Base-by-base conservation (phyloP, 305 asterid species). In the Andrographis paniculata region DNA sequence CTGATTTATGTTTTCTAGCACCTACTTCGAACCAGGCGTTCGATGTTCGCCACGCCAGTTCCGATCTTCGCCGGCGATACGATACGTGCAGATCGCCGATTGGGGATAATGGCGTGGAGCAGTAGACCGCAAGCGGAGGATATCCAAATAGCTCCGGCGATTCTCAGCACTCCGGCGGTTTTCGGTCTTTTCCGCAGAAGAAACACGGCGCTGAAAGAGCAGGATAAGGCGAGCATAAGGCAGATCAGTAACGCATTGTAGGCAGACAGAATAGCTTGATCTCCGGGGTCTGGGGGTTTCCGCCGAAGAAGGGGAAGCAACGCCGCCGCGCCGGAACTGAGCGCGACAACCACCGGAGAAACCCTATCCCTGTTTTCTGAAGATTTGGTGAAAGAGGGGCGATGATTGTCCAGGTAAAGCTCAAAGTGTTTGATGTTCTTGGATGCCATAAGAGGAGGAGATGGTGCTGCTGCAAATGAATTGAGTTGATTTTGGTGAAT, bases 191-290 rank as follows among this genome's bases (percentile, higher is more conserved):
- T 31, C 6, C 2, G 22, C 10, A 18, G 53, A 12, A 48, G 42
- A 31, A 17, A 13, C 28, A 48, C 13, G 30, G 42, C 23, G 19
- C 18, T 33, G 42, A 33, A 48, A 14, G 42, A 14, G 28, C 28
- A 48, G 1, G 54, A 0, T 17, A 31, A 48, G 18, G 54, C 42
- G 18, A 48, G 14, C 42, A 33, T 48, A 9, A 48, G 54, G 54
- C 41, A 14, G 13, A 18, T 11, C 1, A 48, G 15, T 12, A 48
- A 16, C 12, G 13, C 17, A 12, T 18, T n/a, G 42, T 47, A 9
- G 2, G 9, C 9, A 5, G 52, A 33, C 39, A 33, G 14, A 8
- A 33, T 4, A 33, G 2, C 39, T 27, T 10, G 9, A 10, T 27
- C 33, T 6, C 6, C 33, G 10, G 10, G 9, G 33, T 27, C 0